phyloP scores from a whole-genome alignment of 148 eudicot genomes.

The Euryodendron excelsum region DNA sequence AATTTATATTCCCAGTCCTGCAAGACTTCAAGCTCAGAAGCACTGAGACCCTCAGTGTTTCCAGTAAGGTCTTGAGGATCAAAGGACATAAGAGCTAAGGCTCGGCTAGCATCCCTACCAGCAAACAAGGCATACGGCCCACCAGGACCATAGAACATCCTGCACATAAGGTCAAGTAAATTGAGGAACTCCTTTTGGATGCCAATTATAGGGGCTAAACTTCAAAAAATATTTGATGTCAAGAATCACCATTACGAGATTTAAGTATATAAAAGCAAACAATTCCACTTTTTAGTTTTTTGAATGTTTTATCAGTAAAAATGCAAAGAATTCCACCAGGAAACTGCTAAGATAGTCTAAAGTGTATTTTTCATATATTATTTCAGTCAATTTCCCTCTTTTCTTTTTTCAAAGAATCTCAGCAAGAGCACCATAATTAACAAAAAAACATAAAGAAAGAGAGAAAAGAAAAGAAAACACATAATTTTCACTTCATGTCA shows the following conservation, averaged over 20 bases:
- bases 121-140: slow-evolving; percentile 85
- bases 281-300: too few species aligned
- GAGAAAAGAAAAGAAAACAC: too few species aligned
- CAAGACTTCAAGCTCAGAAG: slow-evolving; percentile 71
- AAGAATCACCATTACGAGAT: background rate
- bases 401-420: background rate
- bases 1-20: slow-evolving; percentile 93
- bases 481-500: too few species aligned
- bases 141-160: slow-evolving; percentile 94
- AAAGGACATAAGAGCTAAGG: slow-evolving; percentile 87
- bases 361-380: too few species aligned
- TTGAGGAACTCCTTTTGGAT: background rate
- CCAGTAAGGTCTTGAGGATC: slow-evolving; percentile 76
- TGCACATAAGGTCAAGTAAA: slow-evolving; percentile 17
- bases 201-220: background rate
- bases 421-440: background rate
- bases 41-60: slow-evolving; percentile 60
- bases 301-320: too few species aligned
- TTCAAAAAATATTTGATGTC: background rate
- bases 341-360: background rate
- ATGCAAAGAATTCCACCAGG: background rate
- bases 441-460: too few species aligned
- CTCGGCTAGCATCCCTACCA: slow-evolving; percentile 86
- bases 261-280: background rate
- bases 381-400: background rate